Conservation (phyloP, 306 rosid species). For the Fragaria ananassa region DNA sequence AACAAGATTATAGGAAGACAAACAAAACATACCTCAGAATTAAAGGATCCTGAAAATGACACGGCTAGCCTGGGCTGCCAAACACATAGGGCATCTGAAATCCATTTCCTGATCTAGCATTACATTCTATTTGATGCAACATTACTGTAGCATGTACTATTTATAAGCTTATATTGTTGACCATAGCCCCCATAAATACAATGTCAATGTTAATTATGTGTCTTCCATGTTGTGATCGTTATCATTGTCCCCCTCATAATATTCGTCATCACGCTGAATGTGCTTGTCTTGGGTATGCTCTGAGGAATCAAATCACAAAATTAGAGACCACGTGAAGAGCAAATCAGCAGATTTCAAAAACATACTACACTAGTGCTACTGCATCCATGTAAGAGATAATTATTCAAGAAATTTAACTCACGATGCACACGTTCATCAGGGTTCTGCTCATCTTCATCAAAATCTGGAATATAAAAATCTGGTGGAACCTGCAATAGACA, state of each 20-base stretch:
- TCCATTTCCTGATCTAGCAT: constrained; percentile 2
- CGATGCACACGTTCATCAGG: constrained; percentile 95
- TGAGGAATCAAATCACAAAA: constrained; percentile 28
- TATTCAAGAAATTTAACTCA: constrained; percentile 36
- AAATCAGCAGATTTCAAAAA: not conserved
- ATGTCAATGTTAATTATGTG: constrained; percentile 22
- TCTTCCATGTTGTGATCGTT: constrained; percentile 80
- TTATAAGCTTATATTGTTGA: constrained; percentile 34
- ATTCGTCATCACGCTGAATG: constrained; percentile 88
- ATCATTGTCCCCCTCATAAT: constrained; percentile 88
- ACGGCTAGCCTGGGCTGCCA: constrained; percentile 9
- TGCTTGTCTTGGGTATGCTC: constrained; percentile 92
- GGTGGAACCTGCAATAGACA: constrained; percentile 80
- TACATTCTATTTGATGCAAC: not conserved
- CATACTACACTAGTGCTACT: not conserved
- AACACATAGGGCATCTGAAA: not conserved
- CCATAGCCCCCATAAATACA: not conserved
- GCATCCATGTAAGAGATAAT: not conserved
- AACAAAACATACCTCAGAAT: constrained; percentile 7
- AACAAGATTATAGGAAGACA: not conserved
- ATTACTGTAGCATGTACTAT: constrained; percentile 16
- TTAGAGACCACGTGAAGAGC: not conserved
- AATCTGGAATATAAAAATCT: constrained; percentile 88
- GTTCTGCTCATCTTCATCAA: constrained; percentile 87
- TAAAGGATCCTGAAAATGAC: constrained; percentile 1